Conservation (phyloP, 2,329 filamentous ascomycete species). For the Mycosphaerella sp. region DNA sequence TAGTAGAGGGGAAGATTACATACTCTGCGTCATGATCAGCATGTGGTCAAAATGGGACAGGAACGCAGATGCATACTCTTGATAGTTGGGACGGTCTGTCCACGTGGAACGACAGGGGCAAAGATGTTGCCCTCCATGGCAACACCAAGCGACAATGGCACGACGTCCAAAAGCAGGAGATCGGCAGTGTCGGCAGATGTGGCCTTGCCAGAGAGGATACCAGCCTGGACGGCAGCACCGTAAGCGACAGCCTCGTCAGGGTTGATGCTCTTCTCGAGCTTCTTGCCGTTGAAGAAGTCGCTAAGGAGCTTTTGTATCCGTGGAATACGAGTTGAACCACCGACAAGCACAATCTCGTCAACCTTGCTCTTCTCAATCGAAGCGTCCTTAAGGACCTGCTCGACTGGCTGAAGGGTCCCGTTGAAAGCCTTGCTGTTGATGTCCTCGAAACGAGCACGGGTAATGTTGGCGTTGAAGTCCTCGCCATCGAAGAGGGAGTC, state of each 20-base stretch:
- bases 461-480: conserved; percentile 96
- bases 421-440: conserved; percentile 93
- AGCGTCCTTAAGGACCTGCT: conserved; percentile 94
- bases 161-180: conserved; percentile 91
- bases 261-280: conserved; percentile 99
- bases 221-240: conserved; percentile 96
- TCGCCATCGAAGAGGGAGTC: conserved; percentile 97
- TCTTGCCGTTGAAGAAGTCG: conserved; percentile 99
- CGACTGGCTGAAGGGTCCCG: conserved; percentile 89
- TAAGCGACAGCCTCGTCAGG: conserved; percentile 98
- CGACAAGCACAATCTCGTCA: conserved; percentile 97
- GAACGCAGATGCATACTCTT: background rate
- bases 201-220: conserved; percentile 97
- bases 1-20: background rate
- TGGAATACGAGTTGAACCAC: conserved; percentile 98
- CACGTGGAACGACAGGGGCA: conserved; percentile 74
- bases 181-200: conserved; percentile 91
- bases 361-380: conserved; percentile 81
- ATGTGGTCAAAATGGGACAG: background rate
- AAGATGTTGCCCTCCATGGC: conserved; percentile 99
- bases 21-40: background rate
- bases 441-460: conserved; percentile 98
- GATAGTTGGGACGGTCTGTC: conserved; percentile 47
- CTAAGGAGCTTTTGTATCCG: conserved; percentile 97
- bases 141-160: conserved; percentile 93